Evolutionary conservation across 129 eudicot genomes (phyloP).

Genomic region (Helichrysum umbraculigerum): DNA sequence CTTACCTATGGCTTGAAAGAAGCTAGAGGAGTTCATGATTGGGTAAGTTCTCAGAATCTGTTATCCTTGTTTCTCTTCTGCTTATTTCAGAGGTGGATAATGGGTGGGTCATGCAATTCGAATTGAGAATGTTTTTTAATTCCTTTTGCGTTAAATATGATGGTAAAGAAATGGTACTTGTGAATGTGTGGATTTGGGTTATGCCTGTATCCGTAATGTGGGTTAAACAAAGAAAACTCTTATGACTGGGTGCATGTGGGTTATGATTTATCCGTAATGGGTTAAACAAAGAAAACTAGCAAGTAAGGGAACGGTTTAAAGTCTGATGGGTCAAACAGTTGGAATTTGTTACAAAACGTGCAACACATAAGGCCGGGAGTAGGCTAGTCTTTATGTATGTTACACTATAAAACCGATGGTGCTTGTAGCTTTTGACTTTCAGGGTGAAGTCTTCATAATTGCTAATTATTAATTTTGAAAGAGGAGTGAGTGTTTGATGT

Average conservation of each 20-base stretch:
- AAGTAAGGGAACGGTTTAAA: neutral
- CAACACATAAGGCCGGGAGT: neutral
- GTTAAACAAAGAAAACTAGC: neutral
- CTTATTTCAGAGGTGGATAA: neutral
- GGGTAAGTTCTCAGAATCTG: slow-evolving; percentile 44
- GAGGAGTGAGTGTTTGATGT: neutral
- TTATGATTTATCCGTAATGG: neutral
- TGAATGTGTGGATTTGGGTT: neutral
- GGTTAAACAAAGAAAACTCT: neutral
- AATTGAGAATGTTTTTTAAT: too few species aligned
- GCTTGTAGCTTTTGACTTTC: neutral
- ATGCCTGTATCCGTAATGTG: neutral
- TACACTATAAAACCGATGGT: neutral
- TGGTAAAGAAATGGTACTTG: neutral
- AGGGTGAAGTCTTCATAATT: neutral
- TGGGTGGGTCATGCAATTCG: neutral
- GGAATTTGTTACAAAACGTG: neutral
- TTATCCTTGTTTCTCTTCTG: neutral
- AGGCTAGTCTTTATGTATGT: neutral
- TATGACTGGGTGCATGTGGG: neutral
- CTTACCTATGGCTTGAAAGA: slow-evolving; percentile 80
- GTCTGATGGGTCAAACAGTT: neutral
- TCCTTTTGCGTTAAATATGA: too few species aligned
- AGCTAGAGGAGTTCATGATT: slow-evolving; percentile 85
- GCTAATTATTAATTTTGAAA: neutral